Conservation (phyloP, 805 yeast species). For the Suhomyces canberraensis region DNA sequence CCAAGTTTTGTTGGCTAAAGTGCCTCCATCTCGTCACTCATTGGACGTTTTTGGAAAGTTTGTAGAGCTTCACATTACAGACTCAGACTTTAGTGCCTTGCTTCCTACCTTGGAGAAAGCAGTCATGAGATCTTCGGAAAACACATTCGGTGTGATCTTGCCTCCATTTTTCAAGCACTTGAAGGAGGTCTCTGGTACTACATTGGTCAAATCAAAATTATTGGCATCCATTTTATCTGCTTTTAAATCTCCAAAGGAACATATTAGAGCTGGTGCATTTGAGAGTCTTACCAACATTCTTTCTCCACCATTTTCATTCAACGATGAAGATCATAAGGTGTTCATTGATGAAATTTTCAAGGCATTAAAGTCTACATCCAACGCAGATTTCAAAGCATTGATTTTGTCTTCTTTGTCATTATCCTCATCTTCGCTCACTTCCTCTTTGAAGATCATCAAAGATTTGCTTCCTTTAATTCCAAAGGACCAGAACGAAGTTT, state of each 20-base stretch:
- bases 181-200: conserved; percentile 6
- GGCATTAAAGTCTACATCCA: conserved; percentile 52
- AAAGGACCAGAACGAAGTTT: conserved; percentile 75
- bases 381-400: conserved; percentile 62
- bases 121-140: conserved; percentile 74
- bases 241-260: conserved; percentile 68
- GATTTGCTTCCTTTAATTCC: conserved; percentile 50
- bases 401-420: conserved; percentile 44
- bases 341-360: conserved; percentile 55
- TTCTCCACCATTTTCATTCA: conserved; percentile 12
- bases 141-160: conserved; percentile 53
- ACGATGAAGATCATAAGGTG: conserved; percentile 21
- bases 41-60: conserved; percentile 43
- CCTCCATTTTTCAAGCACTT: conserved; percentile 42
- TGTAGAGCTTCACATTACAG: conserved; percentile 39
- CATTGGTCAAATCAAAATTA: conserved; percentile 34
- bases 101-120: conserved; percentile 71
- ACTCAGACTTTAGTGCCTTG: conserved; percentile 29
- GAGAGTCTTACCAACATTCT: conserved; percentile 27
- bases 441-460: conserved; percentile 31
- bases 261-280: conserved; percentile 52
- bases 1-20: conserved; percentile 46
- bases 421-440: conserved; percentile 23
- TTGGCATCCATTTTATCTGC: conserved; percentile 36
- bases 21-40: conserved; percentile 33